These are phyloP conservation scores for Carex arenaria DNA, from an alignment of 202 grass and related monocot genomes.

Conservation along the genomic window DNA sequence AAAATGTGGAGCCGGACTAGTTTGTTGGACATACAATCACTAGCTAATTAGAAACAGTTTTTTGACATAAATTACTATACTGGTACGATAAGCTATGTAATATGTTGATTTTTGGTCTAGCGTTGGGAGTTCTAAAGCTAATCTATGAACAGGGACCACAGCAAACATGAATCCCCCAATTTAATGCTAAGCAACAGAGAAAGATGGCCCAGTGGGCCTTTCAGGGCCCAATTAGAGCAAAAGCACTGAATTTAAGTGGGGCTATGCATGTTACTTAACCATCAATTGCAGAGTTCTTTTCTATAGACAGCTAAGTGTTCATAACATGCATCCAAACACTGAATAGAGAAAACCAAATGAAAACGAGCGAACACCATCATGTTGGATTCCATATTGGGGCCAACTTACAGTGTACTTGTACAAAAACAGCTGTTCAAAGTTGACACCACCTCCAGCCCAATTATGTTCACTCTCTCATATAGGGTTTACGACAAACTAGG, in stretches of 20 bases:
- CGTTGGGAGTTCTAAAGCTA: not conserved
- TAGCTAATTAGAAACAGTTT: not conserved
- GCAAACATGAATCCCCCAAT: not conserved
- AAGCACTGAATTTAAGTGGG: constrained; percentile 8
- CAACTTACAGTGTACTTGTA: not conserved
- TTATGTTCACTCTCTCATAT: not conserved
- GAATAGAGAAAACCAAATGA: not conserved
- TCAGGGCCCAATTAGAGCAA: not conserved
- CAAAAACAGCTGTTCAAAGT: not conserved
- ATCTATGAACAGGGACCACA: constrained; percentile 11
- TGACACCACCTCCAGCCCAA: constrained; percentile 9
- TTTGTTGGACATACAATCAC: not conserved
- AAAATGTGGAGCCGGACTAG: too few relatives aligned
- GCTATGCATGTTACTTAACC: not conserved
- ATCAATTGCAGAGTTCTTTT: not conserved
- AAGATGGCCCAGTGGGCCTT: not conserved
- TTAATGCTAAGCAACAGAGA: constrained; percentile 13
- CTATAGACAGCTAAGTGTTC: constrained; percentile 6
- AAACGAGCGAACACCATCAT: not conserved
- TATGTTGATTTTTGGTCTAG: not conserved
- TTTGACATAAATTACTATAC: not conserved
- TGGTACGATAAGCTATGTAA: not conserved
- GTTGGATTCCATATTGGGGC: not conserved
- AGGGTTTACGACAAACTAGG: too few relatives aligned
- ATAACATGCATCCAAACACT: not conserved